Evolutionary conservation across 2,329 filamentous ascomycete genomes (phyloP).

Genomic region (Bipolaris bicolor): DNA sequence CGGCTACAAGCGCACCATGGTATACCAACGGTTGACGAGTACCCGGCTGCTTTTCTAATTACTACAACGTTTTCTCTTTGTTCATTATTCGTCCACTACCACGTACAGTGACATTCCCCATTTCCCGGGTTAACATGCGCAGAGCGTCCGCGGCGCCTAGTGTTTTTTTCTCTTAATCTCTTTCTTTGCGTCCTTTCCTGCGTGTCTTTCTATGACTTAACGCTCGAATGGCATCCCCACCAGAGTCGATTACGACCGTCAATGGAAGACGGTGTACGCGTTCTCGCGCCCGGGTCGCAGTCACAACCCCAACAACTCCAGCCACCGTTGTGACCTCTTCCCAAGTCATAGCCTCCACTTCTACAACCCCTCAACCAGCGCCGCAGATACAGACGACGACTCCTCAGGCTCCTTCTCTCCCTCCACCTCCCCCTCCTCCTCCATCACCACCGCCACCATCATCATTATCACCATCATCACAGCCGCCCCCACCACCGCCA

Average conservation of each 20-base stretch:
- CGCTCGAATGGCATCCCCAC: conserved; percentile 49
- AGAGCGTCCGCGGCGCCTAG: conserved; percentile 42
- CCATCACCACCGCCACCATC: conserved; percentile 16
- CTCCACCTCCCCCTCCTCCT: conserved; percentile 21
- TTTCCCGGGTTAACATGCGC: conserved; percentile 46
- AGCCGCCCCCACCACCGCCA: not conserved
- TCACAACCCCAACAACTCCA: conserved; percentile 29
- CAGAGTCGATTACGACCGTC: conserved; percentile 47
- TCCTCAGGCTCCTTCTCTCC: conserved; percentile 21
- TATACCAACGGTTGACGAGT: conserved; percentile 44
- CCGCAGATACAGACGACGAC: conserved; percentile 33
- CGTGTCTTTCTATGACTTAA: conserved; percentile 42
- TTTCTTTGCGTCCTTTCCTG: conserved; percentile 38
- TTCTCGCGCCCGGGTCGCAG: conserved; percentile 42
- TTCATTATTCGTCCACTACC: conserved; percentile 32
- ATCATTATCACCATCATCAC: not conserved
- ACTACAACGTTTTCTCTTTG: conserved; percentile 30
- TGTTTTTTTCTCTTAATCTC: conserved; percentile 37
- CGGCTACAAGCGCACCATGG: conserved; percentile 38
- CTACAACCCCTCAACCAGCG: conserved; percentile 21
- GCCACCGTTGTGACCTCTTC: conserved; percentile 28
- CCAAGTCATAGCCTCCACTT: conserved; percentile 27
- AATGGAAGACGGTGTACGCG: conserved; percentile 49
- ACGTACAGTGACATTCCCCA: conserved; percentile 31
- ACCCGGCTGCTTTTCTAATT: conserved; percentile 38